phyloP scores from a whole-genome alignment of 2,329 filamentous ascomycete genomes.

The Colletotrichum sp. region DNA sequence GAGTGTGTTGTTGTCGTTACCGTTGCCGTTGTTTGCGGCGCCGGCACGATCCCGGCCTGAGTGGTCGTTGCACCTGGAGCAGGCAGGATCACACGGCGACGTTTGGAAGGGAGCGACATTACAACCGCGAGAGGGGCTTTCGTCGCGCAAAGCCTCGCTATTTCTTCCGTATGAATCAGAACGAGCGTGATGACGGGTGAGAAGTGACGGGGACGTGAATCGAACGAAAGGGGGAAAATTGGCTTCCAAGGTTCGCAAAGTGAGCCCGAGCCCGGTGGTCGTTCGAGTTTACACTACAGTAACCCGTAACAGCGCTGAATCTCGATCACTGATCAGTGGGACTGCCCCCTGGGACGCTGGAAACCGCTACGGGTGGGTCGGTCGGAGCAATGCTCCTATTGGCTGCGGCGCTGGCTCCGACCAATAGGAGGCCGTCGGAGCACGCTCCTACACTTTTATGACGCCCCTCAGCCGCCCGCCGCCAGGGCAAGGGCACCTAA shows the following conservation, averaged over 20 bases:
- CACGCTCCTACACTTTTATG: neutral
- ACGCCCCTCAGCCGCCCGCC: neutral
- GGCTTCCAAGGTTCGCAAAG: neutral
- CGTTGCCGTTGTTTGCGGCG: neutral
- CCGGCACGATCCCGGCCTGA: neutral
- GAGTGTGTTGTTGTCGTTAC: neutral
- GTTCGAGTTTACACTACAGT: neutral
- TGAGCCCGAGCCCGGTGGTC: neutral
- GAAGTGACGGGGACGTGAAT: neutral
- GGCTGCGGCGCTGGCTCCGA: neutral
- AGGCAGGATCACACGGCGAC: constrained; percentile 15
- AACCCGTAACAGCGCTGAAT: neutral
- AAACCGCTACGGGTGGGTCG: neutral
- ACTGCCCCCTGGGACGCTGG: neutral
- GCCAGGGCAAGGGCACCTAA: neutral
- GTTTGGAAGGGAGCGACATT: constrained; percentile 15
- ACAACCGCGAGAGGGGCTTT: neutral
- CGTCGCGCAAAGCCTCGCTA: neutral
- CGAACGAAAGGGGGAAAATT: neutral
- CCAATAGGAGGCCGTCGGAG: constrained; percentile 16
- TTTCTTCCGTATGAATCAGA: neutral
- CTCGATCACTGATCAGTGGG: constrained; percentile 5
- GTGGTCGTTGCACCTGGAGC: neutral
- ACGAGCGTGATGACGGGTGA: neutral
- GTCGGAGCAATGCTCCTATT: neutral